Evolutionary conservation across 768 basidiomycete genomes (phyloP), one percentile per base, ranked within the genome.

Genomic region (Mrakia hoshinonis): DNA sequence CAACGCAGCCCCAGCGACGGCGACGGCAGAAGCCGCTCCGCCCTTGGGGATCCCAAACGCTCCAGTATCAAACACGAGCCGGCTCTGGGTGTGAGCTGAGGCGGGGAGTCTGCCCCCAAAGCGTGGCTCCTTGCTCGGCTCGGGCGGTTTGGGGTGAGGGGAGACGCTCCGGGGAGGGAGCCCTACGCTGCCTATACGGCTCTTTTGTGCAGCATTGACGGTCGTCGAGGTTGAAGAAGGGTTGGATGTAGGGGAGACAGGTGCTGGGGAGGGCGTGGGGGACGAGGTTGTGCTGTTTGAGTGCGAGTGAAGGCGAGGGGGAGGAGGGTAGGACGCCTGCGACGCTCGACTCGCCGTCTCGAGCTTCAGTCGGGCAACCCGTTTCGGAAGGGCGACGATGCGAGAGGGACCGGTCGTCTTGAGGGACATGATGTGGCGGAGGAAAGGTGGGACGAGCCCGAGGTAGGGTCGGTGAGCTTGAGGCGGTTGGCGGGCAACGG

Each of bases 1-100:
- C 47, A 29, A 39, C n/a, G 26, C 29, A 9, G 36, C n/a, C 10
- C 62, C 60, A 7, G 36, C 55, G n/a, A 62, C 34, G 18, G 51
- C 39, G 22, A n/a, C 29, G 18, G 52, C 36, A 38, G 31, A 38
- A 15, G 48, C 5, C 13, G 34, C 18, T 0, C 26, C 46, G 0
- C 61, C 63, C 48, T 68, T 73, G 5, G 72, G 72, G 38, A 73
- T 68, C 7, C 72, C 72, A 31, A 63, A 73, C 10, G 72, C 67
- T 20, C 72, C 72, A 29, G 67, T 48, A 49, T 68, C 72, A 39
- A 73, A 73, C 20, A 73, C 65, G 31, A 73, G 39, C 15, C 69
- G 24, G 13, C 31, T 38, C 36, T 61, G 58, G 1, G 36, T 13
- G 24, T 15, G 15, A 1, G 49, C 36, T 46, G 49, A 22, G 34